phyloP scores from a whole-genome alignment of 179 eudicot species.

The Beta macrorhiza region DNA sequence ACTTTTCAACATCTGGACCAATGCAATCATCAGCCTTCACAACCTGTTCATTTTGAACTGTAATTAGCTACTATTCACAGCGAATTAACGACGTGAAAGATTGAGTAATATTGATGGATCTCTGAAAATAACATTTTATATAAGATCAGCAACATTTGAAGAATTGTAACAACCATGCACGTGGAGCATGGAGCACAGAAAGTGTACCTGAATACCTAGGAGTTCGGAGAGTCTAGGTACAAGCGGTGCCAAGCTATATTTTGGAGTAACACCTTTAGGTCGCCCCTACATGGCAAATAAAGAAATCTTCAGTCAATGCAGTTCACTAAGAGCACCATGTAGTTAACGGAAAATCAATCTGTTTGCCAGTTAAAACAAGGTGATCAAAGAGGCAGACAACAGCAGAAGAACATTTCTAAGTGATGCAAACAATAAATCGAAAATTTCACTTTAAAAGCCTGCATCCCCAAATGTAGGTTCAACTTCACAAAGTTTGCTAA shows the following conservation, averaged over 20 bases:
- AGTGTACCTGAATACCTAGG: slow-evolving; percentile 68
- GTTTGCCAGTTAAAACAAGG: neutral
- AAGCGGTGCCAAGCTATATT: slow-evolving; percentile 82
- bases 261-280: slow-evolving; percentile 87
- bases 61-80: neutral
- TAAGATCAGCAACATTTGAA: neutral
- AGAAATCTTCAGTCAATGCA: neutral
- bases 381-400: neutral
- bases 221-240: slow-evolving; percentile 83
- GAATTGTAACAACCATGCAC: neutral
- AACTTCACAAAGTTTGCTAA: no score
- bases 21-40: slow-evolving; percentile 79
- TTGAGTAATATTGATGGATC: neutral
- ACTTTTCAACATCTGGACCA: slow-evolving; percentile 69
- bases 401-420: neutral
- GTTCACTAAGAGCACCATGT: neutral
- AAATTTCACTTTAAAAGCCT: neutral
- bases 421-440: neutral
- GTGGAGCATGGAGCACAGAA: slow-evolving; percentile 14
- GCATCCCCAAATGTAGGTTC: no score
- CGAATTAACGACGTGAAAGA: neutral
- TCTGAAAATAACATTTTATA: neutral
- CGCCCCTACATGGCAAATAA: slow-evolving; percentile 48
- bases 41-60: slow-evolving; percentile 31
- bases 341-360: neutral